A percentile compares a stretch with the other conserved stretches of the same genome.
Evolutionary conservation across 2,329 filamentous ascomycete genomes (phyloP).

Genomic region (Alternaria ethzedia): DNA sequence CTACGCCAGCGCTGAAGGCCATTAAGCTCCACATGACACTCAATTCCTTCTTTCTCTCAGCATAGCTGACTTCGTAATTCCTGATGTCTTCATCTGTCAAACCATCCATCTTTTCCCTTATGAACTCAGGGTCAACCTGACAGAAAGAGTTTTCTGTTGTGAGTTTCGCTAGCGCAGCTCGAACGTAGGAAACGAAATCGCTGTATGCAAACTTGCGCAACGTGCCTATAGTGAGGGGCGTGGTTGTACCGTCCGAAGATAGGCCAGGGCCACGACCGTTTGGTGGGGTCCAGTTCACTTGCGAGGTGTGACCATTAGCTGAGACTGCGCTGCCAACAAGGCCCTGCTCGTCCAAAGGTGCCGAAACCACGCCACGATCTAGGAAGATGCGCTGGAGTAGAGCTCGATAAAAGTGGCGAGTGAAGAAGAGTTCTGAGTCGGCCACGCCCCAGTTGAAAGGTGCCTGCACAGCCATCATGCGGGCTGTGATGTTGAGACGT

Average conservation of each 20-base stretch:
- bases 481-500: conserved; percentile 90
- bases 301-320: conserved; percentile 42
- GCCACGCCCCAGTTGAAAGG: conserved; percentile 85
- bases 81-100: conserved; percentile 79
- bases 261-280: conserved; percentile 58
- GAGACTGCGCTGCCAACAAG: conserved; percentile 48
- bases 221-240: conserved; percentile 85
- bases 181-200: conserved; percentile 77
- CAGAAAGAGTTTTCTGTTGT: conserved; percentile 42
- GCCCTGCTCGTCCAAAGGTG: conserved; percentile 48
- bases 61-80: conserved; percentile 70
- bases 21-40: conserved; percentile 92
- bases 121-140: conserved; percentile 52
- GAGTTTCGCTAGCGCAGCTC: conserved; percentile 80
- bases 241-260: conserved; percentile 62
- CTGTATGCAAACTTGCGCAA: conserved; percentile 80
- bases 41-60: conserved; percentile 76
- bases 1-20: conserved; percentile 89
- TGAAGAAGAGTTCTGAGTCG: conserved; percentile 89
- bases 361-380: conserved; percentile 77
- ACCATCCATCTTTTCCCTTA: conserved; percentile 68
- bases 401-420: conserved; percentile 89
- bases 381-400: conserved; percentile 91
- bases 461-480: conserved; percentile 98
- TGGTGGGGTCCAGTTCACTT: conserved; percentile 44